Conservation (phyloP, 192 early-diverging fungal genomes). For the Pilobolus umbonatus region DNA sequence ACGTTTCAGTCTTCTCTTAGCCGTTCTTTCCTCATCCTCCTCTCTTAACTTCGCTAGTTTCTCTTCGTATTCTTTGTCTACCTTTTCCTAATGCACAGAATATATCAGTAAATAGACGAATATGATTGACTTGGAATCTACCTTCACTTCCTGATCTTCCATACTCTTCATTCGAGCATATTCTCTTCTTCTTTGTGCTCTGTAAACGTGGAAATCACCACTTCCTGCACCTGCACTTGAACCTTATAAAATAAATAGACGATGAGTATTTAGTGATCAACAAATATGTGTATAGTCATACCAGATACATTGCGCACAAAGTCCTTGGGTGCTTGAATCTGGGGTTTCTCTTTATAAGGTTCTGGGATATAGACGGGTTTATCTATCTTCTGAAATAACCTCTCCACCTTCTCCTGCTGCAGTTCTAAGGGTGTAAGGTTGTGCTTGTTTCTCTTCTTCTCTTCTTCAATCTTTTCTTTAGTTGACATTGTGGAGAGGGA, state of each 20-base stretch:
- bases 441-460: constrained; percentile 40
- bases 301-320: constrained; percentile 86
- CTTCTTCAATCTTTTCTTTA: too few species aligned
- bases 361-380: constrained; percentile 75
- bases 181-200: constrained; percentile 82
- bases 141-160: constrained; percentile 69
- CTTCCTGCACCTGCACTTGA: constrained; percentile 94
- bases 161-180: constrained; percentile 74
- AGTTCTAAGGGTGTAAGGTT: constrained; percentile 43
- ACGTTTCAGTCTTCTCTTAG: constrained; percentile 83
- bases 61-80: constrained; percentile 53
- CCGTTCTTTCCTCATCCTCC: constrained; percentile 78
- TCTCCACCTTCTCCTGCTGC: constrained; percentile 59
- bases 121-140: constrained; percentile 22
- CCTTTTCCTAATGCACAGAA: constrained; percentile 43
- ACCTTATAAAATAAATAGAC: constrained; percentile 31
- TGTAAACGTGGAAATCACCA: constrained; percentile 95
- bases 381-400: constrained; percentile 75
- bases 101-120: not conserved
- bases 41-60: constrained; percentile 50
- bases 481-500: too few species aligned
- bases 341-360: constrained; percentile 38
- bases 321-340: constrained; percentile 65
- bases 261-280: not conserved
- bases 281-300: constrained; percentile 14